phyloP scores from a whole-genome alignment of 75 land plant genomes.

The Isoetes taiwanensis region DNA sequence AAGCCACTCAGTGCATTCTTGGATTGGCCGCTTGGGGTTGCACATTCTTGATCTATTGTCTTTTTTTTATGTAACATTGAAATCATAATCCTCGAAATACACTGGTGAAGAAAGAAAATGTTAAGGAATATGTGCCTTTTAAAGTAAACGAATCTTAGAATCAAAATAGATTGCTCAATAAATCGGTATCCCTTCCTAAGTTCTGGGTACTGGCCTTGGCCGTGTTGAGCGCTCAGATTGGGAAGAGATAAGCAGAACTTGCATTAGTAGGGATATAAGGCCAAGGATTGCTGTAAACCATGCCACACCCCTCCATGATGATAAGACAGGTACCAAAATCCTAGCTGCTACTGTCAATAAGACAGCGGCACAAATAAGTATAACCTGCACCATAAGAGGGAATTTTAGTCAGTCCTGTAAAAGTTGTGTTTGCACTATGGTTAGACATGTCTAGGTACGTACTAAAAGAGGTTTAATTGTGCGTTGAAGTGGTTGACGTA shows the following conservation, averaged over 20 bases:
- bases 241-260: background rate
- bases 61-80: too few relatives aligned
- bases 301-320: conserved; percentile 61
- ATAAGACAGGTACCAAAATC: conserved; percentile 30
- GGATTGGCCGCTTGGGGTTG: too few relatives aligned
- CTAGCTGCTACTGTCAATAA: conserved; percentile 21
- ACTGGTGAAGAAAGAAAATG: too few relatives aligned
- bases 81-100: too few relatives aligned
- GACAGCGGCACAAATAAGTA: conserved; percentile 33
- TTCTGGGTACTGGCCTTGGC: too few relatives aligned
- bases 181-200: too few relatives aligned
- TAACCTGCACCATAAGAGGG: conserved; percentile 21
- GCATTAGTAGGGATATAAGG: conserved; percentile 36
- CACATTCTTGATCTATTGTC: too few relatives aligned
- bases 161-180: too few relatives aligned
- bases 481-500: conserved; percentile 34
- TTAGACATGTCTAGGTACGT: background rate
- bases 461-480: conserved; percentile 58
- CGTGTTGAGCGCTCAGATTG: too few relatives aligned
- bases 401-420: background rate
- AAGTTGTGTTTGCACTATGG: background rate
- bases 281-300: conserved; percentile 32
- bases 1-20: too few relatives aligned
- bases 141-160: too few relatives aligned
- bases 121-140: too few relatives aligned